These are phyloP conservation scores for Chamaenerion angustifolium DNA, from an alignment of 345 rosid species.

Conservation along the genomic window DNA sequence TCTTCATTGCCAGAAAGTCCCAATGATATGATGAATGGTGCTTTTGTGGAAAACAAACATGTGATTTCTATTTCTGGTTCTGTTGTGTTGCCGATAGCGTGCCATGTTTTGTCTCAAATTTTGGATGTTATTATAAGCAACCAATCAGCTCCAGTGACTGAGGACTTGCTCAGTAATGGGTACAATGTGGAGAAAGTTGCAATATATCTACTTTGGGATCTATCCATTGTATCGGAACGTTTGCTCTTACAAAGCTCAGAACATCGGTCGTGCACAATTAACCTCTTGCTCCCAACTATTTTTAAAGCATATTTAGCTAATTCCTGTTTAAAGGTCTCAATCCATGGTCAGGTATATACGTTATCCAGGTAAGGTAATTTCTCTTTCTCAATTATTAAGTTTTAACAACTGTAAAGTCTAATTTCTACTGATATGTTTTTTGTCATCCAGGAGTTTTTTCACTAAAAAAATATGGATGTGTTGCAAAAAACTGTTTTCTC, in stretches of 20 bases:
- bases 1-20: slow-evolving; percentile 13
- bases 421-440: slow-evolving; percentile 5
- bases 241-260: slow-evolving; percentile 54
- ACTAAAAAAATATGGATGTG: slow-evolving; percentile 58
- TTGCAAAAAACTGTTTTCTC: slow-evolving; percentile 62
- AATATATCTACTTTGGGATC: slow-evolving; percentile 48
- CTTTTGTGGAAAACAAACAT: slow-evolving; percentile 18
- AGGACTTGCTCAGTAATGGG: slow-evolving; percentile 15
- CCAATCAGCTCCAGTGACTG: slow-evolving; percentile 16
- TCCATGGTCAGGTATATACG: slow-evolving; percentile 18
- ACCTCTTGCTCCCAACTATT: slow-evolving; percentile 55
- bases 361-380: slow-evolving; percentile 41
- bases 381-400: no score
- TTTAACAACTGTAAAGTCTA: slow-evolving; percentile 3
- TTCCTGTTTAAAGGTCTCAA: slow-evolving; percentile 22
- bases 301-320: slow-evolving; percentile 44
- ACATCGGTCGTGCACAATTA: slow-evolving; percentile 64
- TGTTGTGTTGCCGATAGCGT: slow-evolving; percentile 45
- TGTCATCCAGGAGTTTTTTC: slow-evolving; percentile 43
- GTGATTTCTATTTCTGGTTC: slow-evolving; percentile 17
- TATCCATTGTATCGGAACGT: slow-evolving; percentile 47
- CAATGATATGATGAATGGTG: slow-evolving; percentile 12
- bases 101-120: slow-evolving; percentile 44
- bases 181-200: slow-evolving; percentile 26
- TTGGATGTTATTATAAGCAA: slow-evolving; percentile 40